A percentile compares a stretch with the other conserved stretches of the same genome.
Conservation (phyloP, 1,139 yeast species). For the Nakaseomyces sp. region DNA sequence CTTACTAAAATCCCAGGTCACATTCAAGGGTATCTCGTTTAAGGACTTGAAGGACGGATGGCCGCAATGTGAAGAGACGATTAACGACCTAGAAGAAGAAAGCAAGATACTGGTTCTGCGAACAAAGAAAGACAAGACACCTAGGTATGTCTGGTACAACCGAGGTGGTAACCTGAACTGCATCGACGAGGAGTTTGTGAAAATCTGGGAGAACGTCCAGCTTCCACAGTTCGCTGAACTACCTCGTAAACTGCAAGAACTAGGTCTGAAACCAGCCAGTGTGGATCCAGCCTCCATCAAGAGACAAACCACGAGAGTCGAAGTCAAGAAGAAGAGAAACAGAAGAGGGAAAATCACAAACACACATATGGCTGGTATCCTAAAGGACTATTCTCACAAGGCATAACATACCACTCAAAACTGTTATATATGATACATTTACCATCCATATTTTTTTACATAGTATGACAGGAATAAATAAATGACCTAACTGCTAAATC, state of each 20-base stretch:
- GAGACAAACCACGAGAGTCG: conserved; percentile 43
- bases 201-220: conserved; percentile 69
- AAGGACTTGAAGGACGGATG: conserved; percentile 93
- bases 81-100: conserved; percentile 66
- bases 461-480: too few relatives aligned
- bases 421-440: too few relatives aligned
- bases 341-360: conserved; percentile 91
- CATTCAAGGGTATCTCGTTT: conserved; percentile 81
- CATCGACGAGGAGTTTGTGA: conserved; percentile 74
- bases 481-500: too few relatives aligned
- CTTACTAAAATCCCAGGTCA: conserved; percentile 69
- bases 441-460: too few relatives aligned
- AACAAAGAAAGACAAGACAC: conserved; percentile 86
- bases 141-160: conserved; percentile 88
- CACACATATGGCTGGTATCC: conserved; percentile 90
- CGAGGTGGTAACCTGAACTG: conserved; percentile 62
- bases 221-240: conserved; percentile 76
- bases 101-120: conserved; percentile 73
- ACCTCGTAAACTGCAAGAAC: conserved; percentile 67
- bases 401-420: too few relatives aligned
- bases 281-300: conserved; percentile 90
- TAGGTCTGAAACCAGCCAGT: conserved; percentile 90
- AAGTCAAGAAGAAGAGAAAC: conserved; percentile 73
- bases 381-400: conserved; percentile 61
- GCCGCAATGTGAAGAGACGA: conserved; percentile 80